Base-by-base conservation (phyloP, 192 early-diverging fungal genomes). In the Coemansia sp. region DNA sequence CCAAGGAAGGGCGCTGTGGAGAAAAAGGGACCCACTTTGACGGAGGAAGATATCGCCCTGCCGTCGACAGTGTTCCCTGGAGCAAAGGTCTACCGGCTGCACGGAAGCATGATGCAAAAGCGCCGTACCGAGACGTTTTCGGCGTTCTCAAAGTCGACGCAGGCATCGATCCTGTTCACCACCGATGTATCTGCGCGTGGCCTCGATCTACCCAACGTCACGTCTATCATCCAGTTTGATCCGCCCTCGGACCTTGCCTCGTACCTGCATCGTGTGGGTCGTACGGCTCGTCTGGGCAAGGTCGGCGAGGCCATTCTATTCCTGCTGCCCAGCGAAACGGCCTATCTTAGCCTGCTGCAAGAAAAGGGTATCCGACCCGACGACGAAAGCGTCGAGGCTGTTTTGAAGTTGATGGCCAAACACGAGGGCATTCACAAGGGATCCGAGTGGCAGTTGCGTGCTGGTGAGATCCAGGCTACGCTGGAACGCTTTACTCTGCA, bases 171-270 rank as follows among this genome's bases (percentile, higher is more conserved):
- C 15, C 74, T 99, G 22, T 81, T 99, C 60, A 93, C 90, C 49
- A 99, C 97, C 1, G 95, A 97, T 72, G 94, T 99, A 3, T 93
- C 95, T 1, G 95, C 97, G 3, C 89, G 97, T 67, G 97, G 97
- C 26, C 79, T 99, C 35, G 97, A 99, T 83, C 67, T 99, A 38
- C 93, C 95, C 19, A 87, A 97, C 64, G 90, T 98, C 18, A 80
- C 83, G 20, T 81, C 80, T 37, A 92, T 99, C 61, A 78, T 99
- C 34, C 97, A 99, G 70, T 97, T 93, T 54, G 97, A 99, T 64
- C 88, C 94, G 30, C 97, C 97, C 9, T 77, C 86, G n/a, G 94
- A 95, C 64, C 75, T 92, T 9, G 83, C 86, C 25, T 94, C 95
- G 41, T 99, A 99, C 67, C 89, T 98, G 28, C 97, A 99, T 78